Percentiles rank a stretch among this genome's conserved stretches.
phyloP scores from a whole-genome alignment of 306 rosid species.

The Ormosia emarginata region DNA sequence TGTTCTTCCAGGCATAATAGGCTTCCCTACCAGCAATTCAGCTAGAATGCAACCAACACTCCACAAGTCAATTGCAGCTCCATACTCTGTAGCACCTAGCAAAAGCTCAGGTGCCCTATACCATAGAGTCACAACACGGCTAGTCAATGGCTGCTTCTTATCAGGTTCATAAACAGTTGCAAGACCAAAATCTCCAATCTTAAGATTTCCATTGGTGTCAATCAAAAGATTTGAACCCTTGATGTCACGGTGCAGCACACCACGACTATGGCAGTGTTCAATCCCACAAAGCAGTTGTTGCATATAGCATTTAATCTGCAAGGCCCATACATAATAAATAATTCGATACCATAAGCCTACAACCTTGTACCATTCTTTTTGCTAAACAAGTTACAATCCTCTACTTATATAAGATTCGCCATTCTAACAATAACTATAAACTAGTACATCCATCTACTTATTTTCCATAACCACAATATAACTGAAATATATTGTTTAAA shows the following conservation, averaged over 20 bases:
- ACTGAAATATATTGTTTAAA: background rate
- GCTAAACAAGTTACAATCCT: background rate
- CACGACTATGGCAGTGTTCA: slow-evolving; percentile 80
- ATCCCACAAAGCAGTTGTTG: slow-evolving; percentile 78
- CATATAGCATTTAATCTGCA: slow-evolving; percentile 81
- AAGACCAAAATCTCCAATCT: slow-evolving; percentile 93
- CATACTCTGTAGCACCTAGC: slow-evolving; percentile 83
- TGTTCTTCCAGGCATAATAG: slow-evolving; percentile 96
- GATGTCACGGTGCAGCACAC: slow-evolving; percentile 89
- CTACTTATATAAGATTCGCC: background rate
- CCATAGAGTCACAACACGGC: slow-evolving; percentile 94
- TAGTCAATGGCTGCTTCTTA: slow-evolving; percentile 69
- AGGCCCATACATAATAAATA: slow-evolving; percentile 7
- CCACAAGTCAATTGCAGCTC: slow-evolving; percentile 80
- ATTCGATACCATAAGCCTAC: background rate
- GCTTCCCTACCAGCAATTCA: slow-evolving; percentile 75
- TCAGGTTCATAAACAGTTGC: slow-evolving; percentile 64
- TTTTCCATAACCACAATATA: background rate
- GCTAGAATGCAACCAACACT: slow-evolving; percentile 92
- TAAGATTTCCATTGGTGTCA: slow-evolving; percentile 71
- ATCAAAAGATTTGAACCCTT: slow-evolving; percentile 89
- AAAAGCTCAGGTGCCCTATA: slow-evolving; percentile 95
- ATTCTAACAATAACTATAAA: background rate
- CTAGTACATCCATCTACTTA: background rate
- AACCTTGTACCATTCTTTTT: background rate